A percentile compares a stretch with the other conserved stretches of the same genome.
Evolutionary conservation across 495 filamentous ascomycete genomes (phyloP).

Genomic region (Aspergillus heteromorphus): DNA sequence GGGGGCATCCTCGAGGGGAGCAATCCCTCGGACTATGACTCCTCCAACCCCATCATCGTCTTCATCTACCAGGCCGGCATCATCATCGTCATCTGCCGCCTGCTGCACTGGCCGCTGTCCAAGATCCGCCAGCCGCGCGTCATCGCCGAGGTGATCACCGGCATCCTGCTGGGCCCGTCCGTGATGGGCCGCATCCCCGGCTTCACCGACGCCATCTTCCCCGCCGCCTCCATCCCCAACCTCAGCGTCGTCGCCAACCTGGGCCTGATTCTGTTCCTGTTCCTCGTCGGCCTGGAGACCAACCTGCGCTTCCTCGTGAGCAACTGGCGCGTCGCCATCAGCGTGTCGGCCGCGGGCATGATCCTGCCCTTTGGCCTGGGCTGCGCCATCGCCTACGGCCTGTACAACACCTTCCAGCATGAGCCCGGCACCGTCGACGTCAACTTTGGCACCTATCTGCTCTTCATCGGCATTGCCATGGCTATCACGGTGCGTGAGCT

Average conservation of each 20-base stretch:
- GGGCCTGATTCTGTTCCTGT: constrained; percentile 85
- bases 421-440: constrained; percentile 60
- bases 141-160: constrained; percentile 93
- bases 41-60: constrained; percentile 79
- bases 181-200: constrained; percentile 80
- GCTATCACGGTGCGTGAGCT: constrained; percentile 66
- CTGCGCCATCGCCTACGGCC: constrained; percentile 75
- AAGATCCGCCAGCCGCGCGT: constrained; percentile 85
- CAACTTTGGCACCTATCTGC: constrained; percentile 73
- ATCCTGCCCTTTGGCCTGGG: constrained; percentile 66
- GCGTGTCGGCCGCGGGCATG: constrained; percentile 84
- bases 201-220: constrained; percentile 76
- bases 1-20: constrained; percentile 66
- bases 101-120: constrained; percentile 79
- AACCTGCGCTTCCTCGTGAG: constrained; percentile 77
- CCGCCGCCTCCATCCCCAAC: constrained; percentile 62
- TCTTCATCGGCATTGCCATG: constrained; percentile 94
- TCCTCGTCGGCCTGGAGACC: constrained; percentile 88
- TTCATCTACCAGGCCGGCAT: constrained; percentile 94
- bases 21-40: constrained; percentile 65
- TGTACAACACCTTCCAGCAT: constrained; percentile 72
- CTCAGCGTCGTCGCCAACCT: constrained; percentile 83
- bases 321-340: constrained; percentile 82
- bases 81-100: constrained; percentile 83
- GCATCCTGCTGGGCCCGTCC: constrained; percentile 83